Evolutionary conservation across 768 basidiomycete genomes (phyloP).

Genomic region (Rhodotorula taiwanensis): DNA sequence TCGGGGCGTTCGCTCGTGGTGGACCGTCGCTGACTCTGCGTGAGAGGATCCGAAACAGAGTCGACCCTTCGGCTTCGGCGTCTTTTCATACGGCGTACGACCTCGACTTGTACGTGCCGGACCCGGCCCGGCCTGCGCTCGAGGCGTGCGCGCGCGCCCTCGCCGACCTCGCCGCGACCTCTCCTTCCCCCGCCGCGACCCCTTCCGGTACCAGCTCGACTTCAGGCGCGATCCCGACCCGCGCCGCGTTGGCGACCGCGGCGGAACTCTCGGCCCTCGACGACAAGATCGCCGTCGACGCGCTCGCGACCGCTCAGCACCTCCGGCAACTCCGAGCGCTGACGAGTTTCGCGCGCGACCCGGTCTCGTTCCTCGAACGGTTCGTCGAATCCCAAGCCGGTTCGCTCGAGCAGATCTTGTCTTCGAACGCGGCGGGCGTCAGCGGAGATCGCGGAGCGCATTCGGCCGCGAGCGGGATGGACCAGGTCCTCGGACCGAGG

Average conservation of each 20-base stretch:
- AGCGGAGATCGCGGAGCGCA: not conserved
- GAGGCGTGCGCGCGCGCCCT: not conserved
- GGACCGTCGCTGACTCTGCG: no score
- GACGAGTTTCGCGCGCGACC: conserved; percentile 14
- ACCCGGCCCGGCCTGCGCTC: conserved; percentile 6
- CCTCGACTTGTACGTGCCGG: not conserved
- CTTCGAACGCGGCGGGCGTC: not conserved
- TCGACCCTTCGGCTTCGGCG: not conserved
- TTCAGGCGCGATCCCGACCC: no score
- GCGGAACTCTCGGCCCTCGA: conserved; percentile 11
- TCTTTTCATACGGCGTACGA: conserved; percentile 13
- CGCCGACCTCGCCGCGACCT: not conserved
- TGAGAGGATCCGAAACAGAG: no score
- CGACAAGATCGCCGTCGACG: conserved; percentile 13
- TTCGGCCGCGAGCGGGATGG: not conserved
- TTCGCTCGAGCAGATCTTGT: not conserved
- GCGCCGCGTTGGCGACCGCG: no score
- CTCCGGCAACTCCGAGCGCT: conserved; percentile 4
- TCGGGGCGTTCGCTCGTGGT: no score
- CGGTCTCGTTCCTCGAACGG: conserved; percentile 2
- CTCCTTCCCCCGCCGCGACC: not conserved
- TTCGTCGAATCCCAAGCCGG: conserved; percentile 1
- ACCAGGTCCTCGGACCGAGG: not conserved
- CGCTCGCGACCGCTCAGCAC: not conserved
- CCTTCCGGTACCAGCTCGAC: no score